Evolutionary conservation across 2,329 filamentous ascomycete genomes (phyloP).

Genomic region (Aspergillus sp.): DNA sequence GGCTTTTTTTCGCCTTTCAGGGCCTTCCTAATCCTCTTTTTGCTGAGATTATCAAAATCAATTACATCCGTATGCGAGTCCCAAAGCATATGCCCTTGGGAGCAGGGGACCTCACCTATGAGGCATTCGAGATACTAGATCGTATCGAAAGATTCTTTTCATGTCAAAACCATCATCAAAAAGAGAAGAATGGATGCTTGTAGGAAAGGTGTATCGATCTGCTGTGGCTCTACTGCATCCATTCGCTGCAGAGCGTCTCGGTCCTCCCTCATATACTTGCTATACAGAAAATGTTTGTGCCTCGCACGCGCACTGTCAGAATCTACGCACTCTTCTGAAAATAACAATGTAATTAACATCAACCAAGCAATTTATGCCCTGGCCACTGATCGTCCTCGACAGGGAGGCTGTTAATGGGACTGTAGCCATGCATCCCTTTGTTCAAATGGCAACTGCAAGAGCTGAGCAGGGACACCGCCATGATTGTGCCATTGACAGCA

Average conservation of each 20-base stretch:
- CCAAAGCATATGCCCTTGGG: background rate
- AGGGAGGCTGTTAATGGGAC: slow-evolving; percentile 20
- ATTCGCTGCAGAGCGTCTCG: slow-evolving; percentile 29
- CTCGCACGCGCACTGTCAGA: background rate
- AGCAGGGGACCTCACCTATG: slow-evolving; percentile 3
- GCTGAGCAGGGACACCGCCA: slow-evolving; percentile 22
- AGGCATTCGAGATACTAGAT: slow-evolving; percentile 17
- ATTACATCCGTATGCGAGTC: slow-evolving; percentile 25
- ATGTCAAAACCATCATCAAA: slow-evolving; percentile 16
- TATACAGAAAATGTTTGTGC: slow-evolving; percentile 5
- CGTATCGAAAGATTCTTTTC: slow-evolving; percentile 24
- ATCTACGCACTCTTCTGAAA: slow-evolving; percentile 9
- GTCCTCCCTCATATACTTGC: slow-evolving; percentile 16
- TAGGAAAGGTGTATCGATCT: slow-evolving; percentile 25
- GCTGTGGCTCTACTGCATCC: slow-evolving; percentile 31
- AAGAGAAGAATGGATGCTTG: slow-evolving; percentile 20
- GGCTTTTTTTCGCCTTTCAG: slow-evolving; percentile 15
- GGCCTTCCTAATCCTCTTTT: slow-evolving; percentile 29
- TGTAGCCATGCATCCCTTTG: slow-evolving; percentile 18
- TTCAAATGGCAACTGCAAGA: slow-evolving; percentile 17
- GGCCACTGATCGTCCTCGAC: slow-evolving; percentile 34
- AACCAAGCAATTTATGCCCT: slow-evolving; percentile 23
- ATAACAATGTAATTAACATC: slow-evolving; percentile 8
- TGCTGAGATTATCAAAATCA: slow-evolving; percentile 29
- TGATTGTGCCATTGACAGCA: slow-evolving; percentile 25